A percentile compares a stretch with the other conserved stretches of the same genome.
Conservation (phyloP, 1,284 basidiomycete species). For the Sporisorium iseilematis-ciliati region DNA sequence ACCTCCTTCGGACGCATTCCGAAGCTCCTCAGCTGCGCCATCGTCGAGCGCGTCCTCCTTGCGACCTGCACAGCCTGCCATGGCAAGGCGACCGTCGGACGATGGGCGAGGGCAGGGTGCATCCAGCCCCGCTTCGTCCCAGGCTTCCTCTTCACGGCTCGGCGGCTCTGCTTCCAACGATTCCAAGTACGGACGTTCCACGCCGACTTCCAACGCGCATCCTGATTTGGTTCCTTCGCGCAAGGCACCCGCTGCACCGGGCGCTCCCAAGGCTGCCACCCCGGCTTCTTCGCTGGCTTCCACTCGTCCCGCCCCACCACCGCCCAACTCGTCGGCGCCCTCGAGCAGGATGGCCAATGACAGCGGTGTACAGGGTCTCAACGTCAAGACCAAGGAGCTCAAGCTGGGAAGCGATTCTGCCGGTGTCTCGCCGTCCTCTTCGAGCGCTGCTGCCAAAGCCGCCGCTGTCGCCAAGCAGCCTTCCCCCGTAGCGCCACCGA, state of each 20-base stretch:
- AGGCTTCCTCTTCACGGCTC: conserved; percentile 37
- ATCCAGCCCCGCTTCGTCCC: conserved; percentile 32
- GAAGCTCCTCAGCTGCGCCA: conserved; percentile 17
- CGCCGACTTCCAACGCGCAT: conserved; percentile 18
- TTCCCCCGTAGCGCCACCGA: conserved; percentile 71
- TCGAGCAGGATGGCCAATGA: conserved; percentile 31
- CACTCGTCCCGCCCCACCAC: conserved; percentile 35
- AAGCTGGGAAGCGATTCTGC: conserved; percentile 51
- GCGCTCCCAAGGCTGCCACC: conserved; percentile 30
- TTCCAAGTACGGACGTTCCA: conserved; percentile 40
- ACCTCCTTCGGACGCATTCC: conserved; percentile 47
- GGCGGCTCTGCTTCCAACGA: conserved; percentile 43
- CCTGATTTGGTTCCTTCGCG: conserved; percentile 58
- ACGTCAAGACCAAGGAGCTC: conserved; percentile 66
- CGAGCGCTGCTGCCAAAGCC: conserved; percentile 39
- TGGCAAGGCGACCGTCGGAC: conserved; percentile 39
- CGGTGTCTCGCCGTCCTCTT: conserved; percentile 16
- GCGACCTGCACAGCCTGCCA: conserved; percentile 27
- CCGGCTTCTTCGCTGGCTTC: conserved; percentile 36
- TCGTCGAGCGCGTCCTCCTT: conserved; percentile 22
- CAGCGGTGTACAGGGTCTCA: conserved; percentile 51
- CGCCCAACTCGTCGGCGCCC: conserved; percentile 32
- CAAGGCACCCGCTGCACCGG: conserved; percentile 61
- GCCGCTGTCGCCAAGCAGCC: conserved; percentile 56
- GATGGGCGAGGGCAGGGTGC: conserved; percentile 36